Evolutionary conservation across 2,329 filamentous ascomycete species (phyloP).

Genomic region (Sarocladium strictum): DNA sequence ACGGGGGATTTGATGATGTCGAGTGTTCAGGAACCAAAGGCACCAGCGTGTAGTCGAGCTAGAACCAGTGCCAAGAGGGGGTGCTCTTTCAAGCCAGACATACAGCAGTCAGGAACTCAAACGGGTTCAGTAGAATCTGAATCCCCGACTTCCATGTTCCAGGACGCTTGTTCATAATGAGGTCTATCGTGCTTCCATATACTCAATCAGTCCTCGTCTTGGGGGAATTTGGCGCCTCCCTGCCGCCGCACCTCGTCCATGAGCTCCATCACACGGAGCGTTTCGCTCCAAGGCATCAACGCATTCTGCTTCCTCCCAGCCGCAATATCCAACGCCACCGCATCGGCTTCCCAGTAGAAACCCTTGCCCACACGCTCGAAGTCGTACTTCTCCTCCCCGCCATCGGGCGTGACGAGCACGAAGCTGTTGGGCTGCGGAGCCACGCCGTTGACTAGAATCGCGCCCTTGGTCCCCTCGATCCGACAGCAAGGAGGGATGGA

Average conservation of each 20-base stretch:
- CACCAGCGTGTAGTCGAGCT: no score
- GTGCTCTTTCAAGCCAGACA: no score
- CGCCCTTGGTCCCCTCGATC: constrained; percentile 34
- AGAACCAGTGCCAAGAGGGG: no score
- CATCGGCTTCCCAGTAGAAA: constrained; percentile 40
- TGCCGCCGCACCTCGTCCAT: constrained; percentile 39
- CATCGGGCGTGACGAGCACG: constrained; percentile 24
- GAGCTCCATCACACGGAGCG: constrained; percentile 37
- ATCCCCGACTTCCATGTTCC: no score
- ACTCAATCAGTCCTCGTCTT: constrained; percentile 19
- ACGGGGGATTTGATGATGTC: no score
- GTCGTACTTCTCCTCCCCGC: constrained; percentile 25
- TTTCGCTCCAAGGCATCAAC: constrained; percentile 40
- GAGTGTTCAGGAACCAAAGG: no score
- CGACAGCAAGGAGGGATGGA: constrained; percentile 24
- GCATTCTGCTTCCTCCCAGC: constrained; percentile 30
- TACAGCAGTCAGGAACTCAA: no score
- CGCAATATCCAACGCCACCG: constrained; percentile 33
- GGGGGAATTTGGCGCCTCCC: constrained; percentile 23
- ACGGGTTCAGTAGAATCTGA: no score
- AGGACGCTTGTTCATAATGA: no score
- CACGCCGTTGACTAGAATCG: constrained; percentile 29
- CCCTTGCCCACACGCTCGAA: constrained; percentile 30
- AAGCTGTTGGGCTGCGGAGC: constrained; percentile 28
- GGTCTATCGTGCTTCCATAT: no score